Conservation (phyloP, 306 rosid genomes). For the Trifolium repens region DNA sequence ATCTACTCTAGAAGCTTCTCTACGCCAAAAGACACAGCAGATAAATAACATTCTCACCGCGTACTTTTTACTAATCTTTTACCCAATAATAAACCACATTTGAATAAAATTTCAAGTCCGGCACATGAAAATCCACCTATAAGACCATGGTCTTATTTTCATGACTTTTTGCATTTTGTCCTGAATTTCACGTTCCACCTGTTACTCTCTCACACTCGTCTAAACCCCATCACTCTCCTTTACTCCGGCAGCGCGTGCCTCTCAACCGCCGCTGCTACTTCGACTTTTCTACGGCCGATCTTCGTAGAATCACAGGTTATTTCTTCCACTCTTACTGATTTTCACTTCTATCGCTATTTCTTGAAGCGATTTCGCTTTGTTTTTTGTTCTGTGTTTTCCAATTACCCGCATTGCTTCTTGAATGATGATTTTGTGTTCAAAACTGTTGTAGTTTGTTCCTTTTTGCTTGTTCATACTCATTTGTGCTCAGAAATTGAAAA, state of each 20-base stretch:
- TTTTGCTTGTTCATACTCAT: background rate
- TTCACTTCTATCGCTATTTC: background rate
- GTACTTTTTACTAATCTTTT: background rate
- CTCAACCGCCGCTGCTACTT: background rate
- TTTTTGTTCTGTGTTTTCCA: background rate
- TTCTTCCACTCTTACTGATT: background rate
- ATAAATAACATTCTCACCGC: too few relatives aligned
- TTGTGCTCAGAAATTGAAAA: background rate
- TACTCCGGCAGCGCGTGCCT: slow-evolving; percentile 32
- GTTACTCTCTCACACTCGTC: background rate
- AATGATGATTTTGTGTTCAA: background rate
- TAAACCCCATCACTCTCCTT: background rate
- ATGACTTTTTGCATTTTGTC: background rate
- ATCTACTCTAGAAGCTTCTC: too few relatives aligned
- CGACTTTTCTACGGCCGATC: background rate
- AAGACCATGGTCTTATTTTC: background rate
- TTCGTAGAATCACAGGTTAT: slow-evolving; percentile 22
- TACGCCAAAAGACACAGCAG: too few relatives aligned
- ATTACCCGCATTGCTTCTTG: slow-evolving; percentile 30
- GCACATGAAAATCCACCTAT: background rate
- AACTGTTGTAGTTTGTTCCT: background rate
- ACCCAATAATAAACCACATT: background rate
- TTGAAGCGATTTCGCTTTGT: background rate
- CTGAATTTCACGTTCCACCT: background rate
- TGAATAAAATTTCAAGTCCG: slow-evolving; percentile 38